These are phyloP conservation scores for Pleurozium schreberi DNA, from an alignment of 225 moss, liverwort and hornwort genomes.

Conservation along the genomic window DNA sequence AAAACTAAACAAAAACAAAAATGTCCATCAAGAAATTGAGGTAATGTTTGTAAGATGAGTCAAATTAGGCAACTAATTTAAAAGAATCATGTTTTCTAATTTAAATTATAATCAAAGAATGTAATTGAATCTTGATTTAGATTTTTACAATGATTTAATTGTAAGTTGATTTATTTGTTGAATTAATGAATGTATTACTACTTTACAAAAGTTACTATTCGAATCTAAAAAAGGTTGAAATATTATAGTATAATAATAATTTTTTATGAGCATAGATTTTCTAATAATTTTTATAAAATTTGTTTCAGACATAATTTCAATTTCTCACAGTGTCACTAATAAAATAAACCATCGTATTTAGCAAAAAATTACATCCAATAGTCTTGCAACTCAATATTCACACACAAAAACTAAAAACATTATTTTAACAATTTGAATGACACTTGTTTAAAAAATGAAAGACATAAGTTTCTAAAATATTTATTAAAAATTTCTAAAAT, in stretches of 20 bases:
- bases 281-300: not conserved
- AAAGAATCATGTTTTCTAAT: not conserved
- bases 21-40: not conserved
- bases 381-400: not conserved
- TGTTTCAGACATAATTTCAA: too few relatives aligned
- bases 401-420: not conserved
- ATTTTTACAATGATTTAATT: not conserved
- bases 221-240: not conserved
- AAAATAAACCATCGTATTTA: not conserved
- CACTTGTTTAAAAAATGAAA: not conserved
- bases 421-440: not conserved
- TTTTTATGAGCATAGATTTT: not conserved
- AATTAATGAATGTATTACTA: not conserved
- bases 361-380: not conserved
- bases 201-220: not conserved
- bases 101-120: too few relatives aligned
- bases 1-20: not conserved
- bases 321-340: too few relatives aligned
- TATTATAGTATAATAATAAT: too few relatives aligned
- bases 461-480: too few relatives aligned
- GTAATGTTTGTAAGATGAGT: not conserved
- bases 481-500: not conserved
- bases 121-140: rapidly evolving
- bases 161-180: too few relatives aligned
- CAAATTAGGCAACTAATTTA: not conserved